Evolutionary conservation across 768 basidiomycete species (phyloP).

Genomic region (Hemileccinum impolitum): DNA sequence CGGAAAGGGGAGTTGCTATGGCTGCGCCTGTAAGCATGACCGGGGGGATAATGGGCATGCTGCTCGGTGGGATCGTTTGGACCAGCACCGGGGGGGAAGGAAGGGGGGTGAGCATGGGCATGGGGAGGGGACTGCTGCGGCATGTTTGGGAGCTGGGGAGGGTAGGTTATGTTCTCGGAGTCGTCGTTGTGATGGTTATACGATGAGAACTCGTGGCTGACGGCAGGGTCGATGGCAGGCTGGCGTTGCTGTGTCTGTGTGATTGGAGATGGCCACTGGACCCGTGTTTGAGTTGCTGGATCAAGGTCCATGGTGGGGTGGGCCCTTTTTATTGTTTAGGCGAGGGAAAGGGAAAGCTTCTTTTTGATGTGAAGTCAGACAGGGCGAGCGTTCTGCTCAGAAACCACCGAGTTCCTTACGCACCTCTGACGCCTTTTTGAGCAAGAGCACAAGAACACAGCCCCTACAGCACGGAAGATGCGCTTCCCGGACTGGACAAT

Average conservation of each 20-base stretch:
- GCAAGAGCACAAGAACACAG: conserved; percentile 13
- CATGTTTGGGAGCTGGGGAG: conserved; percentile 31
- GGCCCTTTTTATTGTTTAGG: conserved; percentile 36
- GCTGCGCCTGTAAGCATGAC: conserved; percentile 32
- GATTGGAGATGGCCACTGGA: conserved; percentile 32
- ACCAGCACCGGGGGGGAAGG: conserved; percentile 33
- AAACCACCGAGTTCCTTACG: conserved; percentile 19
- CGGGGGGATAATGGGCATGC: conserved; percentile 34
- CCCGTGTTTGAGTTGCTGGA: conserved; percentile 32
- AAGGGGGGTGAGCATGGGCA: conserved; percentile 32
- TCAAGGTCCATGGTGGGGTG: conserved; percentile 32
- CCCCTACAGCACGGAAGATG: conserved; percentile 1
- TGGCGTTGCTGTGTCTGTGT: conserved; percentile 33
- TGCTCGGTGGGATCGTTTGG: conserved; percentile 33
- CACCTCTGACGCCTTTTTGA: conserved; percentile 18
- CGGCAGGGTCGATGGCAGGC: conserved; percentile 33
- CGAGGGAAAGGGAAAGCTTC: conserved; percentile 34
- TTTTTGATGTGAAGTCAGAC: conserved; percentile 31
- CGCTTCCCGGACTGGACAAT: no score
- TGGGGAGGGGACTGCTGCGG: conserved; percentile 25
- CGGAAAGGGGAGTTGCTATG: conserved; percentile 32
- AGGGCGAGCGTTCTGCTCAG: conserved; percentile 28
- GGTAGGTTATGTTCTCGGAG: conserved; percentile 23
- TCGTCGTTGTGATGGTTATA: conserved; percentile 29
- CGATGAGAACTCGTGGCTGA: conserved; percentile 32